Evolutionary conservation across 352 stramenopile species (phyloP).

Genomic region (Phytophthora syringae): DNA sequence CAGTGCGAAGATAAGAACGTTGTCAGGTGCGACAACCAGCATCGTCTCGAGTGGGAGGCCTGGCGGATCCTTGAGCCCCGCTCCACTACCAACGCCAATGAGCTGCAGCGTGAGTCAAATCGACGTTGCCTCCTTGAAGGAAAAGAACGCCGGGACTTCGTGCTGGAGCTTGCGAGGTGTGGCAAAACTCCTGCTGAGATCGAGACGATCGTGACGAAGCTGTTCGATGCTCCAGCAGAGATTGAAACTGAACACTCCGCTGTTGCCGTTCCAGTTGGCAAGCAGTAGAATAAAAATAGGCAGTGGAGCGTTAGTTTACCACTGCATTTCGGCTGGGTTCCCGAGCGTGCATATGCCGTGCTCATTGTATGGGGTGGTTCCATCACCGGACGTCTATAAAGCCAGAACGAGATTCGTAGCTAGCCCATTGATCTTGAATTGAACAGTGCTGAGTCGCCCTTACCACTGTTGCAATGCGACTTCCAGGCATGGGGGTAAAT

Average conservation of each 20-base stretch:
- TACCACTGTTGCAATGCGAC: too few relatives aligned
- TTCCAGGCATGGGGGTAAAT: too few relatives aligned
- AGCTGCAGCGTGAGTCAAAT: neutral
- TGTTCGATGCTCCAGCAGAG: conserved; percentile 3
- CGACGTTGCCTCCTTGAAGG: neutral
- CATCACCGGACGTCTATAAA: too few relatives aligned
- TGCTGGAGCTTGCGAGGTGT: conserved; percentile 6
- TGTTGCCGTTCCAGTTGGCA: neutral
- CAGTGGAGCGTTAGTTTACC: too few relatives aligned
- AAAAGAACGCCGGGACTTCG: neutral
- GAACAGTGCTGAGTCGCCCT: too few relatives aligned
- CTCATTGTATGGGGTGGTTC: too few relatives aligned
- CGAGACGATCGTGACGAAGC: conserved; percentile 3
- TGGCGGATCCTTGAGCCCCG: neutral
- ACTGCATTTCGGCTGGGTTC: too few relatives aligned
- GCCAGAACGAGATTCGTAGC: too few relatives aligned
- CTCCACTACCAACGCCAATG: neutral
- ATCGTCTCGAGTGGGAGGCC: neutral
- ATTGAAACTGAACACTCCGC: neutral
- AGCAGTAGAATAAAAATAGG: too few relatives aligned
- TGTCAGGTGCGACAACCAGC: conserved; percentile 10
- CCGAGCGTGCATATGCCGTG: too few relatives aligned
- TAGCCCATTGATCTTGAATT: too few relatives aligned
- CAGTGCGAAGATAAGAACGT: conserved; percentile 2
- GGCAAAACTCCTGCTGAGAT: conserved; percentile 6